Conservation (phyloP, 768 basidiomycete species). For the Austroboletus eburneus region DNA sequence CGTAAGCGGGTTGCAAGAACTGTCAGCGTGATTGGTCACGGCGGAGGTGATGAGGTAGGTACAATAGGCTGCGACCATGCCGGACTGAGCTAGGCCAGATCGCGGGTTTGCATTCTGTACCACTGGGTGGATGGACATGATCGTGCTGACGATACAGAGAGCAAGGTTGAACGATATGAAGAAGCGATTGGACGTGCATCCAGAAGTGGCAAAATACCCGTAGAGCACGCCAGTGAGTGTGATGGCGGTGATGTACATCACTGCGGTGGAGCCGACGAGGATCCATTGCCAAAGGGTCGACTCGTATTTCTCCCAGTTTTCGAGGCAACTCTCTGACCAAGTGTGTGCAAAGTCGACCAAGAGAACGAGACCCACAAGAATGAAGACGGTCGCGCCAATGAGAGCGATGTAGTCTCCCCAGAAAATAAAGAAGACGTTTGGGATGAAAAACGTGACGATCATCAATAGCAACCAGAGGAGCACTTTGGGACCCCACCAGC, state of each 20-base stretch:
- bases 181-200: conserved; percentile 91
- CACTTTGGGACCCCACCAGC: conserved; percentile 99
- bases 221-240: conserved; percentile 87
- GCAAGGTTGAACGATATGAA: conserved; percentile 95
- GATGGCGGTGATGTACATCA: conserved; percentile 81
- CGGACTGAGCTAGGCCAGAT: conserved; percentile 90
- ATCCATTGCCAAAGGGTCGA: conserved; percentile 96
- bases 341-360: conserved; percentile 98
- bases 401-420: conserved; percentile 94
- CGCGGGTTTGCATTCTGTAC: conserved; percentile 93
- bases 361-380: conserved; percentile 93
- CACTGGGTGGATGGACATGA: conserved; percentile 76
- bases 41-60: conserved; percentile 94
- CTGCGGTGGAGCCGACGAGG: conserved; percentile 87
- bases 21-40: conserved; percentile 85
- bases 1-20: conserved; percentile 85
- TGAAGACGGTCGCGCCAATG: conserved; percentile 91
- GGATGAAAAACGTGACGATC: conserved; percentile 86
- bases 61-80: conserved; percentile 97
- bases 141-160: conserved; percentile 72
- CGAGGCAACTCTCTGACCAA: conserved; percentile 95
- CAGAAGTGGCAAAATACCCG: conserved; percentile 83
- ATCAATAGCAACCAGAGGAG: conserved; percentile 84
- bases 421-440: conserved; percentile 96
- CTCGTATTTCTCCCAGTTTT: conserved; percentile 87